Base-by-base conservation (phyloP, 768 basidiomycete species). In the Kwoniella pini region DNA sequence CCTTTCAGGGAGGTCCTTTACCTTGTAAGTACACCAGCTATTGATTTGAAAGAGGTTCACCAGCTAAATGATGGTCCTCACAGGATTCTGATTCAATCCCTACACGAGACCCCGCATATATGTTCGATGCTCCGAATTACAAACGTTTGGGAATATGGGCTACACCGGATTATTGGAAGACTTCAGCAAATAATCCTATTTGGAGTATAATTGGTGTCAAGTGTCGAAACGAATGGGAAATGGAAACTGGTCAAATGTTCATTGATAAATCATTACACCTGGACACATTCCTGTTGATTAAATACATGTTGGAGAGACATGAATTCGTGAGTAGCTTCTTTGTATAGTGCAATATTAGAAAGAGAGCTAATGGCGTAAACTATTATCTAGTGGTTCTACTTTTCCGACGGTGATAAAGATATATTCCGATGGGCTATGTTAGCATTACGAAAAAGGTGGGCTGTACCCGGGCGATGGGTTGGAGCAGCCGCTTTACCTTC, bases 191-290 rank as follows among this genome's bases (percentile, higher is more conserved):
- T 27, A 76, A 76, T 39, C 68, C 78, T 0, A 79, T 82, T 42
- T 81, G 80, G 80, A 67, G 77, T 2, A 77, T 81, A 49, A 64
- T 81, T 38, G 80, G 79, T 31, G 75, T 80, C 1, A 76, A 81
- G 46, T 82, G 81, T 55, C 63, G 81, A 11, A 80, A 81, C 62
- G 81, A 82, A 62, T 81, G 77, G 79, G 80, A 81, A 54, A 74
- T 77, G 64, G 81, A 82, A 49, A 80, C 81, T 10, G 81, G 81
- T 3, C 81, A 81, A 64, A 77, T 82, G 57, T 67, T 82, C 42
- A 70, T 82, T 42, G 79, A 80, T 64, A 82, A 82, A 57, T 61
- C 72, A 30, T 45, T 65, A 11, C 81, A 82, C 57, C 66, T 81
- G 22, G 81, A 82, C 60, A 79, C 72, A 26, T 68, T 75, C 54